Evolutionary conservation across 192 early-diverging fungal species (phyloP), one percentile per base, ranked within the genome.

Genomic region (Linnemannia schmuckeri): DNA sequence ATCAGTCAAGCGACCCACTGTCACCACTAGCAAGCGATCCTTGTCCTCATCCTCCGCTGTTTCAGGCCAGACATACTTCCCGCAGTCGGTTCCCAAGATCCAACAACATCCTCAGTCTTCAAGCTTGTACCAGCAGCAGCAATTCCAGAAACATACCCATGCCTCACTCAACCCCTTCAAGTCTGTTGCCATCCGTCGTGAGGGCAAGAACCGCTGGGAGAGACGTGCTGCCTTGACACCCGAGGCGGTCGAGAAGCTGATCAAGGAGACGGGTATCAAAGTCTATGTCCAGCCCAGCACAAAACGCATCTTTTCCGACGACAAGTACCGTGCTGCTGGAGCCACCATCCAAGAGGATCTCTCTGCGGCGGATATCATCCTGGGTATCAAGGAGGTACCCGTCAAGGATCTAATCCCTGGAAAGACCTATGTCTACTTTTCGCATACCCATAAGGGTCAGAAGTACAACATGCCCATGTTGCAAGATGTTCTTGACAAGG

Each of bases 181-280:
- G 77, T 84, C 89, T 7, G 88, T 99, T 37, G 98, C 95, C 13
- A 94, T 99, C 81, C 95, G 98, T 6, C 90, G 97, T 66, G 98
- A 99, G 89, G 96, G 95, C 92, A 99, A 99, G 90, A 98, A 98
- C 91, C 91, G 95, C 41, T 99, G 98, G 98, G 98, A 99, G 84
- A 92, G 98, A 3, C 94, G 98, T 4, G 96, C 96, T 22, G 94
- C 98, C 27, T 89, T 99, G 41, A 95, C 96, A 12, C 98, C 98
- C 18, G 93, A 94, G 15, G 95, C 96, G 40, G 94, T 99, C 83
- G 92, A 95, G 68, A 89, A 92, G 57, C 90, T 99, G 55, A 96
- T 98, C 70, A 90, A 94, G 44, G 97, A 98, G 75, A 95, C 94
- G 35, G 95, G 96, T 20, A 93, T 94, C 27, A 93, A 90, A 47